Conservation (phyloP, 768 basidiomycete genomes). For the Tephrocybe rancida region DNA sequence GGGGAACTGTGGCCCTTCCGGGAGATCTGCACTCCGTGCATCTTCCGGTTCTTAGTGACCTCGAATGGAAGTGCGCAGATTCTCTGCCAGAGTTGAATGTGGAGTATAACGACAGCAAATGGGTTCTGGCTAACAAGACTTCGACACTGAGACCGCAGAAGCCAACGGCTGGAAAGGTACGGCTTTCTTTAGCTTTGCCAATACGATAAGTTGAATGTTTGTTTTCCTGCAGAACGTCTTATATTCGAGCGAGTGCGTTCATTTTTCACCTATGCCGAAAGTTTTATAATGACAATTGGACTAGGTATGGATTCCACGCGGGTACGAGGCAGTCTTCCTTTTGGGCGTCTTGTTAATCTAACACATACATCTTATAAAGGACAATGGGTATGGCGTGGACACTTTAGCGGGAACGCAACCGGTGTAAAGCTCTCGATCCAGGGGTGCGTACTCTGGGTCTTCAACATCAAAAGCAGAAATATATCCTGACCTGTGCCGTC, state of each 20-base stretch:
- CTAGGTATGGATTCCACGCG: constrained; percentile 32
- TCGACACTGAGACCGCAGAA: constrained; percentile 57
- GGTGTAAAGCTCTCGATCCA: constrained; percentile 42
- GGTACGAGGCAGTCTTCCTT: constrained; percentile 8
- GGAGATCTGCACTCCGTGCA: constrained; percentile 24
- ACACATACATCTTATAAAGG: constrained; percentile 11
- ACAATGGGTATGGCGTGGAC: constrained; percentile 48
- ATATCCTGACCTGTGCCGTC: neutral
- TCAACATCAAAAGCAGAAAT: no score
- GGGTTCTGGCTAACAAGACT: constrained; percentile 61
- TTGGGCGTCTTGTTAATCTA: neutral
- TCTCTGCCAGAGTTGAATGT: constrained; percentile 60
- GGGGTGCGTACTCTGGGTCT: constrained; percentile 25
- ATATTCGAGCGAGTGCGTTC: constrained; percentile 32
- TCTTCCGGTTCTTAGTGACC: constrained; percentile 39
- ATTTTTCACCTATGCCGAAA: neutral
- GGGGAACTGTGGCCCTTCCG: constrained; percentile 40
- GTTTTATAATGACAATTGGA: neutral
- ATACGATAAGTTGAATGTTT: neutral
- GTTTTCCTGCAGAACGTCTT: constrained; percentile 24
- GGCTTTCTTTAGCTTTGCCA: constrained; percentile 22
- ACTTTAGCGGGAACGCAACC: constrained; percentile 43
- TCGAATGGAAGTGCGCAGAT: constrained; percentile 60
- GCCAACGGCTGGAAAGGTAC: constrained; percentile 58
- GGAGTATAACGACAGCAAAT: constrained; percentile 57